phyloP scores from a whole-genome alignment of 2,329 filamentous ascomycete genomes.

The Pseudogymnoascus destructans region DNA sequence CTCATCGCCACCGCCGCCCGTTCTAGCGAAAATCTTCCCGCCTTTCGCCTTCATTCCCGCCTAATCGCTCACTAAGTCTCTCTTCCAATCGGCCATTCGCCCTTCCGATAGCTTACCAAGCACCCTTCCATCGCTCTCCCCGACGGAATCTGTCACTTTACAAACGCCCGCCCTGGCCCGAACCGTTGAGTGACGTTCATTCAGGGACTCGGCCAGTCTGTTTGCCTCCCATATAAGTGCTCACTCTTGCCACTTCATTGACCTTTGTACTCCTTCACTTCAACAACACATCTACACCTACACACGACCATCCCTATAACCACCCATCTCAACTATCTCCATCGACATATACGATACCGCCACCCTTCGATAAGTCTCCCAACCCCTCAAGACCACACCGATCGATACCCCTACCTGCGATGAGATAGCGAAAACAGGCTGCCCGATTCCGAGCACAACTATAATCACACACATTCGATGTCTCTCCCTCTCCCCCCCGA shows the following conservation, averaged over 20 bases:
- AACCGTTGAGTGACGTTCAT: conserved; percentile 6
- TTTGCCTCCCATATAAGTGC: conserved; percentile 2
- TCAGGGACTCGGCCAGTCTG: conserved; percentile 3
- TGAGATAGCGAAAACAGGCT: neutral
- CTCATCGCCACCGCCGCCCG: neutral
- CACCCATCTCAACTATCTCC: neutral
- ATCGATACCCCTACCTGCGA: conserved; percentile 1
- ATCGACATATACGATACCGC: neutral
- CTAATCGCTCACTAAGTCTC: conserved; percentile 1
- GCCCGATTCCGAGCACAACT: conserved; percentile 3
- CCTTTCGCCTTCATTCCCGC: conserved; percentile 1
- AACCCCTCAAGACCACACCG: neutral
- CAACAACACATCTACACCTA: neutral
- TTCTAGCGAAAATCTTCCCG: neutral
- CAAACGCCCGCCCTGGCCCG: conserved; percentile 2
- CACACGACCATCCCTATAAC: neutral
- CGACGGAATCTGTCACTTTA: conserved; percentile 4
- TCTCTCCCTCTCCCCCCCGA: conserved; percentile 34
- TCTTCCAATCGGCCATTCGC: neutral
- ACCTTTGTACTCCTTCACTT: neutral
- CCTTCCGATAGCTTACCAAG: neutral
- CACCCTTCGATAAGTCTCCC: neutral
- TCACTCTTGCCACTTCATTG: conserved; percentile 1
- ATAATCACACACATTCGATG: conserved; percentile 13
- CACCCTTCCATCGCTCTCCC: conserved; percentile 4